A percentile compares a stretch with the other conserved stretches of the same genome.
Evolutionary conservation across 2,329 filamentous ascomycete species (phyloP).

Genomic region (Penicillium sp.): DNA sequence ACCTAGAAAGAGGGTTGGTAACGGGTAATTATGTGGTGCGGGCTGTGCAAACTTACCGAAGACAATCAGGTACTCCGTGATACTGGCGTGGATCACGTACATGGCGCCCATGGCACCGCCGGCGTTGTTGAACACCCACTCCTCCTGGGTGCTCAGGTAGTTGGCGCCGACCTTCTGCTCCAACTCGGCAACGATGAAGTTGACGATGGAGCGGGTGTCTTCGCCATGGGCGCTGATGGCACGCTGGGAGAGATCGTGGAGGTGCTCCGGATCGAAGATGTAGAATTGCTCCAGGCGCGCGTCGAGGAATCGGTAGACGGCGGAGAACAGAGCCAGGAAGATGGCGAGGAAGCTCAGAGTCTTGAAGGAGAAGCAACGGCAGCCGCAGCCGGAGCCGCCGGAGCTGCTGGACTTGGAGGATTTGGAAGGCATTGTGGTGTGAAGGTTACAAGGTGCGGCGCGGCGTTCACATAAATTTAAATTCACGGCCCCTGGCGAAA

Average conservation of each 20-base stretch:
- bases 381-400: slow-evolving; percentile 21
- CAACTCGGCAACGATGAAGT: slow-evolving; percentile 71
- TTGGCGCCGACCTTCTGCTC: slow-evolving; percentile 48
- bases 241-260: slow-evolving; percentile 68
- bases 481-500: slow-evolving; percentile 14
- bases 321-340: slow-evolving; percentile 38
- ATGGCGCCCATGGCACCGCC: slow-evolving; percentile 90
- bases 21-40: neutral
- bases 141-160: slow-evolving; percentile 70
- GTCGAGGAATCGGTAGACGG: slow-evolving; percentile 40
- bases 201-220: slow-evolving; percentile 69
- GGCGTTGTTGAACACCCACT: slow-evolving; percentile 92
- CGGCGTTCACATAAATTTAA: slow-evolving; percentile 13
- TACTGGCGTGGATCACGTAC: slow-evolving; percentile 86
- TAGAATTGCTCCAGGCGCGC: slow-evolving; percentile 59
- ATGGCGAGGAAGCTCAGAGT: slow-evolving; percentile 35
- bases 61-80: slow-evolving; percentile 89
- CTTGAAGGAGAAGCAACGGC: slow-evolving; percentile 32
- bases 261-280: slow-evolving; percentile 69
- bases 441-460: neutral
- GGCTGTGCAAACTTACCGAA: slow-evolving; percentile 57
- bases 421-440: slow-evolving; percentile 27
- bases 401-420: slow-evolving; percentile 22
- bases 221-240: slow-evolving; percentile 72
- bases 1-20: slow-evolving; percentile 20